Base-by-base conservation (phyloP, 768 basidiomycete genomes). In the Cystofilobasidium capitatum region DNA sequence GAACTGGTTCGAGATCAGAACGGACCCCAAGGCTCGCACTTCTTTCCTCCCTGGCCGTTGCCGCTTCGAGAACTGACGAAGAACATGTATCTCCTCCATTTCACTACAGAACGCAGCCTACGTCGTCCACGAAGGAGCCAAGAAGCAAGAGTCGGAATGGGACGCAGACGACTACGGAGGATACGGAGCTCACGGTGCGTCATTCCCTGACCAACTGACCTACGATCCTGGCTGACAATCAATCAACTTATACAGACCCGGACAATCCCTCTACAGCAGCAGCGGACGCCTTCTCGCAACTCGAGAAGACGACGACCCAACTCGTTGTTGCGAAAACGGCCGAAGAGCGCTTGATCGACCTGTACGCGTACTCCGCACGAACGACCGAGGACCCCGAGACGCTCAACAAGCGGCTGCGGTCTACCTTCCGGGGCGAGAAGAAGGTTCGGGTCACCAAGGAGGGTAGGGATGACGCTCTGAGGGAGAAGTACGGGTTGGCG, bases 1-100 rank as follows among this genome's bases (percentile, higher is more conserved):
- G 71, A 86, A 86, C n/a, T 94, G 92, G 92, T 97, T 98, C 71
- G 93, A 96, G 79, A 92, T 99, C 62, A 84, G 93, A 71, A 98
- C 96, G 10, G 94, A 99, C 74, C 94, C 94, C 2, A 88, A 97
- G 86, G 93, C 7, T 36, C 12, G 26, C 24, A 26, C 58, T 40
- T 12, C 31, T 4, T 26, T 24, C 14, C 47, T 26, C 10, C 8
- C n/a, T 26, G 12, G 17, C 24, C 29, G 12, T 39, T 8, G 24
- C 2, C 22, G n/a, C 0, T 33, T 57, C 13, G 33, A 54, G 40
- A 31, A 3, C 4, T 35, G 45, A 12, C 35, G 47, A 24, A n/a
- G 24, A 29, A 24, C 26, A 33, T 44, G n/a, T 45, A 45, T 24
- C 35, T 20, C 49, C 44, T 26, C 12, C 35, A 9, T 24, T 51